A percentile compares a stretch with the other conserved stretches of the same genome.
These are phyloP conservation scores for Saitozyma sp. DNA, from an alignment of 768 basidiomycete species.

Conservation along the genomic window DNA sequence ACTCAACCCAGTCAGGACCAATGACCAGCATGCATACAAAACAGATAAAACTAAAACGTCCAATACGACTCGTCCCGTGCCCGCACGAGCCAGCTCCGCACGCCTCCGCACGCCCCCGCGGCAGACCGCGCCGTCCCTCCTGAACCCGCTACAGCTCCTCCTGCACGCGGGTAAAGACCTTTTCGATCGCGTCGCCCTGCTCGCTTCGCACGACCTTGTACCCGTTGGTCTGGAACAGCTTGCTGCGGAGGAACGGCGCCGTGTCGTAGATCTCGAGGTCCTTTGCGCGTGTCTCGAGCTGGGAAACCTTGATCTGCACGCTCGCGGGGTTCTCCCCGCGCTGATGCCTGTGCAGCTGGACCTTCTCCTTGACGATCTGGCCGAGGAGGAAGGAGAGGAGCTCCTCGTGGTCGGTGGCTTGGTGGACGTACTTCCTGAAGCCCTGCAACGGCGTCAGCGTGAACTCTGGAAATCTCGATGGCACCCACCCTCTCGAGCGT, in stretches of 20 bases:
- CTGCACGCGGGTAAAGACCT: constrained; percentile 40
- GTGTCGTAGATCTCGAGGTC: constrained; percentile 96
- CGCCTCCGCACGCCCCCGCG: too few relatives aligned
- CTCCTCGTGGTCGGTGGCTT: constrained; percentile 94
- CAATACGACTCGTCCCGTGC: too few relatives aligned
- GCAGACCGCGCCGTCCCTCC: neutral
- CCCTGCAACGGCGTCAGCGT: constrained; percentile 59
- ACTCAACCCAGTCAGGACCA: too few relatives aligned
- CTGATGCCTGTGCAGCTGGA: constrained; percentile 68
- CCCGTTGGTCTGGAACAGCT: constrained; percentile 82
- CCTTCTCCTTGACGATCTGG: constrained; percentile 87
- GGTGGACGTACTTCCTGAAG: constrained; percentile 96
- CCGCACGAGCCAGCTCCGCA: too few relatives aligned
- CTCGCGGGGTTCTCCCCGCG: constrained; percentile 73
- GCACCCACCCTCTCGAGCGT: constrained; percentile 82
- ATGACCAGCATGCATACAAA: too few relatives aligned
- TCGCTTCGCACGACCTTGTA: constrained; percentile 61
- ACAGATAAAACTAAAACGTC: too few relatives aligned
- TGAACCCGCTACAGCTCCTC: constrained; percentile 4
- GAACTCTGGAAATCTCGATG: neutral
- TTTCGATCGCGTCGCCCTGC: constrained; percentile 38
- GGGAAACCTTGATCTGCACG: constrained; percentile 71
- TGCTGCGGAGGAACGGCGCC: constrained; percentile 77
- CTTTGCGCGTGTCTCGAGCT: constrained; percentile 88
- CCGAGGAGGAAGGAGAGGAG: constrained; percentile 91